A percentile compares a stretch with the other conserved stretches of the same genome.
These are phyloP conservation scores for Xylariaceae sp. DNA, from an alignment of 2,329 filamentous ascomycete genomes.

Conservation along the genomic window DNA sequence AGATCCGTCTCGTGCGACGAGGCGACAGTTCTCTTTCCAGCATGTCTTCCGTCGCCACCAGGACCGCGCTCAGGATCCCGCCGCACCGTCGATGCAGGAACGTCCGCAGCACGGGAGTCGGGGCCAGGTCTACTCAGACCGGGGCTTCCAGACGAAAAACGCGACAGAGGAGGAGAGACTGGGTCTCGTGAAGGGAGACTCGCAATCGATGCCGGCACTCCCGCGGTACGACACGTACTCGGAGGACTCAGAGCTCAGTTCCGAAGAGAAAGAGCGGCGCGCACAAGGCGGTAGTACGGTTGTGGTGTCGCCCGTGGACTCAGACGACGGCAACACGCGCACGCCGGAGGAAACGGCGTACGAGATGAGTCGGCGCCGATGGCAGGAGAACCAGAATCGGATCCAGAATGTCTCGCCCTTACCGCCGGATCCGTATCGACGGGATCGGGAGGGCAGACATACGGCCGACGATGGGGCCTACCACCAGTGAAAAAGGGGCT, in stretches of 20 bases:
- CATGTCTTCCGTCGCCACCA: constrained; percentile 65
- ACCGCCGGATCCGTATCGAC: constrained; percentile 16
- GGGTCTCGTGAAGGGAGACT: constrained; percentile 75
- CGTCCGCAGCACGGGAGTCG: constrained; percentile 34
- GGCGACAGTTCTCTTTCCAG: constrained; percentile 87
- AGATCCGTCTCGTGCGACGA: constrained; percentile 42
- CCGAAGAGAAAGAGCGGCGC: constrained; percentile 21
- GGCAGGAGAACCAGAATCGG: constrained; percentile 24
- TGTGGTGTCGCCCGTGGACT: too few relatives aligned
- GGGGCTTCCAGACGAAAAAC: constrained; percentile 38
- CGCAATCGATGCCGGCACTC: constrained; percentile 33
- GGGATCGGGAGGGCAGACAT: background rate
- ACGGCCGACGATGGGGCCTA: constrained; percentile 22
- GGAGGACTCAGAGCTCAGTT: constrained; percentile 17
- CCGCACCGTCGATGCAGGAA: constrained; percentile 25
- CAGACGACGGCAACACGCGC: constrained; percentile 21
- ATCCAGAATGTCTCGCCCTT: constrained; percentile 21
- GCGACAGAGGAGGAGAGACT: constrained; percentile 77
- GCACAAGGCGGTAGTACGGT: too few relatives aligned
- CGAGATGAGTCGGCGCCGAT: constrained; percentile 27
- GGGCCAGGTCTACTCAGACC: constrained; percentile 39
- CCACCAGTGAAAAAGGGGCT: constrained; percentile 4
- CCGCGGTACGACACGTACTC: constrained; percentile 31
- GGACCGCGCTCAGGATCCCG: constrained; percentile 27
- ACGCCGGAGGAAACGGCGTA: constrained; percentile 27